These are phyloP conservation scores for Chrysanthemum lavandulifolium DNA, from an alignment of 129 eudicot genomes.

Conservation along the genomic window DNA sequence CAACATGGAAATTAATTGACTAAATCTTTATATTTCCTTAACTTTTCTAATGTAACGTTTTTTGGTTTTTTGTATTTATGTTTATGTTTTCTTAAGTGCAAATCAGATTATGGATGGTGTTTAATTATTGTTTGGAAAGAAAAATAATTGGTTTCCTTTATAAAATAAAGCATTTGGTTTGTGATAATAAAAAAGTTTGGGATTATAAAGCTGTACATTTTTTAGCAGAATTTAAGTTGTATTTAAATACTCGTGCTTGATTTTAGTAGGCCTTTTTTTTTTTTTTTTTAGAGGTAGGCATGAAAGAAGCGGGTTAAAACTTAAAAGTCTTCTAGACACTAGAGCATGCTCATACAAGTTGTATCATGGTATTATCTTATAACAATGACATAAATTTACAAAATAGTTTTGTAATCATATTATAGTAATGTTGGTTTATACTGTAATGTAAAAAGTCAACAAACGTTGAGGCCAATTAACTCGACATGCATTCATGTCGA, in stretches of 20 bases:
- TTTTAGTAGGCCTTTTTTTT: too few species aligned
- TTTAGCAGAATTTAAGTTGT: neutral
- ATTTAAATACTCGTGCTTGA: too few species aligned
- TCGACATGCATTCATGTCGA: too few species aligned
- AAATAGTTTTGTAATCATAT: neutral
- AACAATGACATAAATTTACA: neutral
- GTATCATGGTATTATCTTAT: too few species aligned
- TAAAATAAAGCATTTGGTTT: neutral
- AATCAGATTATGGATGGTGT: neutral
- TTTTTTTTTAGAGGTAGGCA: too few species aligned
- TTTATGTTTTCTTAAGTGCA: neutral
- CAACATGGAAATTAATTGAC: slow-evolving; percentile 10
- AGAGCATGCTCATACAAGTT: too few species aligned
- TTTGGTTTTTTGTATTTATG: neutral
- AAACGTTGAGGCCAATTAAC: too few species aligned
- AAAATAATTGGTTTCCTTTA: too few species aligned
- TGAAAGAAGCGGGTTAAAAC: too few species aligned
- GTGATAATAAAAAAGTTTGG: neutral
- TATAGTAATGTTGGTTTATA: neutral
- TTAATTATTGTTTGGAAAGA: neutral
- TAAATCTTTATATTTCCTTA: neutral
- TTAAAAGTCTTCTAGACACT: too few species aligned
- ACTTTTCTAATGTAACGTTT: neutral
- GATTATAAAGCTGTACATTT: neutral
- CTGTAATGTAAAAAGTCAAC: too few species aligned